Percentiles rank a stretch among this genome's conserved stretches.
Evolutionary conservation across 345 rosid genomes (phyloP).

Genomic region (Barbarea vulgaris): DNA sequence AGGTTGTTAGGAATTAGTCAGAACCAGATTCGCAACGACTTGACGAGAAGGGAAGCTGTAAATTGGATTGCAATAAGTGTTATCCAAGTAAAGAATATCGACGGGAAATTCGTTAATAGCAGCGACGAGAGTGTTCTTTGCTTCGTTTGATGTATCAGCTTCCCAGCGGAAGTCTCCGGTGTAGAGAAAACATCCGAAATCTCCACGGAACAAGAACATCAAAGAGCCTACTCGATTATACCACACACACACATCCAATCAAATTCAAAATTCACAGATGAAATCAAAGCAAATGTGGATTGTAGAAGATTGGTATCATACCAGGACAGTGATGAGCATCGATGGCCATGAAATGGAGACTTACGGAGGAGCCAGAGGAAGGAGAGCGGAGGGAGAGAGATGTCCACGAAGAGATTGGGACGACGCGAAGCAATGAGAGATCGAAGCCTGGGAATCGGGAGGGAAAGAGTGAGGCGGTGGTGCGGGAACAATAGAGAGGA

Average conservation of each 20-base stretch:
- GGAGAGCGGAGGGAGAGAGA: constrained; percentile 54
- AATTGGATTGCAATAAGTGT: constrained; percentile 76
- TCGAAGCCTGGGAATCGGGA: constrained; percentile 63
- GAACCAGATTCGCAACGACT: constrained; percentile 64
- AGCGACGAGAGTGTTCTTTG: constrained; percentile 44
- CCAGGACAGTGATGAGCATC: constrained; percentile 85
- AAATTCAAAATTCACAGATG: constrained; percentile 1
- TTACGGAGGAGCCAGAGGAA: constrained; percentile 44
- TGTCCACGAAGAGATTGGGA: constrained; percentile 59
- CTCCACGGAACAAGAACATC: constrained; percentile 79
- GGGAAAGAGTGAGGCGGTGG: constrained; percentile 74
- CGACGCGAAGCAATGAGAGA: constrained; percentile 64
- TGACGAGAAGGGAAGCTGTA: constrained; percentile 61
- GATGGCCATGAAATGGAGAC: constrained; percentile 57
- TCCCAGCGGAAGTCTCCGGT: constrained; percentile 81
- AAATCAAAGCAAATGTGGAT: background rate
- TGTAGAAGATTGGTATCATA: constrained; percentile 5
- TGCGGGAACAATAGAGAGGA: constrained; percentile 76
- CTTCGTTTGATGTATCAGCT: constrained; percentile 37
- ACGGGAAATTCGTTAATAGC: constrained; percentile 51
- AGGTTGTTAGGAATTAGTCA: background rate
- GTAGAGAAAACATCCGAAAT: constrained; percentile 70
- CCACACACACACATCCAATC: background rate
- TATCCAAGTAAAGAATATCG: constrained; percentile 64
- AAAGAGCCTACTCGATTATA: constrained; percentile 51